Evolutionary conservation across 495 filamentous ascomycete species (phyloP).

Genomic region (Penicillium maclennaniae): DNA sequence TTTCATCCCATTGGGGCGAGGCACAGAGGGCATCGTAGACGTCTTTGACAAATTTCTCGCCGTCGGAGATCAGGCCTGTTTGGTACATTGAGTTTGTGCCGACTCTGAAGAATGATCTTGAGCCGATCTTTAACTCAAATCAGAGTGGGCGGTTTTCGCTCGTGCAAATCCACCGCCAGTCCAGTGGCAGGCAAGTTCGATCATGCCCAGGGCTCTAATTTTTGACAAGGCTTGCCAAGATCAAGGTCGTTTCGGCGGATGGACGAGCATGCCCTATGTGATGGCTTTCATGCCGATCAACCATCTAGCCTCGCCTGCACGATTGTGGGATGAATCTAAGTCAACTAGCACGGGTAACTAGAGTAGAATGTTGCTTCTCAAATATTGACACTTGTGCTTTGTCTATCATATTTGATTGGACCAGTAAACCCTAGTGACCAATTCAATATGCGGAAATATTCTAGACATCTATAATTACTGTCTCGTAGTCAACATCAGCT

Average conservation of each 20-base stretch:
- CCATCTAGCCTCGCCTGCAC: not conserved
- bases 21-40: conserved; percentile 48
- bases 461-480: not conserved
- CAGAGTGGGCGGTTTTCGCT: not conserved
- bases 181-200: not conserved
- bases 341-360: not conserved
- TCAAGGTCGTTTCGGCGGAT: not conserved
- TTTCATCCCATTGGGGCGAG: conserved; percentile 43
- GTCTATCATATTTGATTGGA: conserved; percentile 3
- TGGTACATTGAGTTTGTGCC: conserved; percentile 49
- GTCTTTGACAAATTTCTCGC: conserved; percentile 46
- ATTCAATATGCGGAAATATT: not conserved
- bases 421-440: not conserved
- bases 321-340: not conserved
- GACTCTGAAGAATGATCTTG: not conserved
- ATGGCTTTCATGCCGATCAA: not conserved
- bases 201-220: not conserved
- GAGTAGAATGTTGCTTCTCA: not conserved
- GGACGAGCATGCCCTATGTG: not conserved
- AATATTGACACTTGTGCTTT: conserved; percentile 1
- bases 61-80: conserved; percentile 39
- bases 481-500: no score
- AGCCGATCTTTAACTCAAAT: conserved; percentile 3
- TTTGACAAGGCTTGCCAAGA: not conserved
- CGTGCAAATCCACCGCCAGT: not conserved